These are phyloP conservation scores for Agapanthus africanus DNA, from an alignment of 106 monocot species.

Conservation along the genomic window DNA sequence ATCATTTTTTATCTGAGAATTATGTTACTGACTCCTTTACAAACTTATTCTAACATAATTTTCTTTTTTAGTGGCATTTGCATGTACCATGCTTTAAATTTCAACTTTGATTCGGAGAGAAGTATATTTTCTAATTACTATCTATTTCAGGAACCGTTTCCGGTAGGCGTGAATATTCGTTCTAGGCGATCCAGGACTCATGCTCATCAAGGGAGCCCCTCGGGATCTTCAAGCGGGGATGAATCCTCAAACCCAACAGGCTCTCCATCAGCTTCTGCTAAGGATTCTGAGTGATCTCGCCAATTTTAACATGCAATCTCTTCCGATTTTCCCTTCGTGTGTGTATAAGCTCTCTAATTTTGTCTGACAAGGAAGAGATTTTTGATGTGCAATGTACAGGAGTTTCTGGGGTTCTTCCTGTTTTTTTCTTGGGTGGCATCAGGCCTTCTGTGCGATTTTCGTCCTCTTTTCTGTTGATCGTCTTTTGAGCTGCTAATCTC, in stretches of 20 bases:
- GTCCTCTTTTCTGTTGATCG: not conserved
- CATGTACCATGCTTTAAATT: not conserved
- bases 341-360: constrained; percentile 15
- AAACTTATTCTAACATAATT: too few species aligned
- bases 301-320: constrained; percentile 2
- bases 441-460: constrained; percentile 8
- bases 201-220: constrained; percentile 26
- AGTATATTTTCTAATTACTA: not conserved
- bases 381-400: constrained; percentile 2
- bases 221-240: constrained; percentile 29
- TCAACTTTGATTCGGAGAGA: too few species aligned
- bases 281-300: constrained; percentile 8
- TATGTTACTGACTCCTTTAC: too few species aligned
- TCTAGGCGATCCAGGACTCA: constrained; percentile 38
- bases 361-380: constrained; percentile 11
- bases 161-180: constrained; percentile 53
- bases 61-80: too few species aligned
- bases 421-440: not conserved
- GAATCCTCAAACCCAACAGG: constrained; percentile 11
- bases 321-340: constrained; percentile 3
- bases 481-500: constrained; percentile 4
- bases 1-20: too few species aligned
- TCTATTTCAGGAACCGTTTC: constrained; percentile 50
- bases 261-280: constrained; percentile 26
- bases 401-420: not conserved